Evolutionary conservation across 2,329 filamentous ascomycete genomes (phyloP), one percentile per base, ranked within the genome.

Genomic region (Verticillium albo-atrum): DNA sequence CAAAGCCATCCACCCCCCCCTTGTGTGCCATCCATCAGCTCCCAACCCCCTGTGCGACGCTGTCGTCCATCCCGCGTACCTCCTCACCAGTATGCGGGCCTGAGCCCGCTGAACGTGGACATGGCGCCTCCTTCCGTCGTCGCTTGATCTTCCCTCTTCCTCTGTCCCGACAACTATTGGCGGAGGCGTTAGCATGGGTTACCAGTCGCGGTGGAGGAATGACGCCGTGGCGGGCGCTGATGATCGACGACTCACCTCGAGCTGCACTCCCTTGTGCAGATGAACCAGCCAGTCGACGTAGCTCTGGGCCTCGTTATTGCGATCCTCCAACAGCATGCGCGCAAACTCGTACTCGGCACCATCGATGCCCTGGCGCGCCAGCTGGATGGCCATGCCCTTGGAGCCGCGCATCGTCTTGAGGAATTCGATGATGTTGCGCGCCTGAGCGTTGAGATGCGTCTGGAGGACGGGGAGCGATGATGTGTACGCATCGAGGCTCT

Each of bases 231-330:
- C 10, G 6, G 20, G 14, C 7, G 20, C 42, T 23, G 42, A 12
- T 23, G 42, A 3, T 50, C 20, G 23, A 3, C 20, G n/a, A 75
- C 83, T 75, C 74, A 89, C 86, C 83, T 99, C 95, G 64, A 97
- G 80, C 72, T 97, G 93, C 64, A 99, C 95, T 66, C 90, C 88
- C 68, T 94, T 89, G 76, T 99, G 95, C 63, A 98, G 83, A 74
- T 97, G 91, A 60, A 99, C 95, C 69, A 99, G 81, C 95, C 95
- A 99, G 77, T 99, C 95, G 34, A 98, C 95, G 75, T 98, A 99
- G 71, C 91, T 96, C 77, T 96, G 93, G 35, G 95, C 95, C 77
- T 99, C 95, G 66, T 97, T 97, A 74, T 98, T 98, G 65, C 95
- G 85, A 71, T 99, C 95, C 76, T 99, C 95, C 32, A 97, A 87